phyloP scores from a whole-genome alignment of 495 filamentous ascomycete genomes.

The Parmelia sp. region DNA sequence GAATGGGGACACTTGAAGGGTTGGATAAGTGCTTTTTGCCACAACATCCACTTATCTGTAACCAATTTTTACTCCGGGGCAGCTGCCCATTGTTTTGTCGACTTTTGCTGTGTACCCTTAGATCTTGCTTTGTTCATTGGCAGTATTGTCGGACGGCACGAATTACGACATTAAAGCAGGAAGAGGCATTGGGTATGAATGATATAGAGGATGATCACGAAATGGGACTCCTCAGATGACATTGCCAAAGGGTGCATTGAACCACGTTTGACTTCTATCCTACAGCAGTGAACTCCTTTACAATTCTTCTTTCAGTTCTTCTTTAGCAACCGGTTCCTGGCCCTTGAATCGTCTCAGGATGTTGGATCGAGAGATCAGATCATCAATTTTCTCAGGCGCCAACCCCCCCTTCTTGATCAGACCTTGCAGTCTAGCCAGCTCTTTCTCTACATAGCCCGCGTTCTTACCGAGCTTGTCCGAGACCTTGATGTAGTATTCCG shows the following conservation, averaged over 20 bases:
- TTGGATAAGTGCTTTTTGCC: not conserved
- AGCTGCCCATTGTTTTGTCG: not conserved
- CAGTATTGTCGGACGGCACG: not conserved
- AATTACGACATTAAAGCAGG: not conserved
- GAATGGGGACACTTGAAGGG: slow-evolving; percentile 5
- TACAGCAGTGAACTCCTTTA: slow-evolving; percentile 1
- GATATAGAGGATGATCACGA: not conserved
- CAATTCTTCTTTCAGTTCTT: slow-evolving; percentile 59
- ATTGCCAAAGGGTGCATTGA: not conserved
- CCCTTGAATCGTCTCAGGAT: slow-evolving; percentile 72
- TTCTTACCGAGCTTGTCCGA: slow-evolving; percentile 75
- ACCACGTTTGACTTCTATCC: not conserved
- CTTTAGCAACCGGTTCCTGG: slow-evolving; percentile 44
- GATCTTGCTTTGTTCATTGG: not conserved
- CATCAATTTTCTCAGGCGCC: slow-evolving; percentile 80
- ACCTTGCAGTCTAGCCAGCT: slow-evolving; percentile 70
- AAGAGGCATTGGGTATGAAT: not conserved
- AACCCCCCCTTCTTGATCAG: slow-evolving; percentile 81
- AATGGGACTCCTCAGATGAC: not conserved
- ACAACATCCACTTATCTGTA: not conserved
- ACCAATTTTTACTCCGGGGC: not conserved
- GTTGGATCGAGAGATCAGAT: slow-evolving; percentile 79
- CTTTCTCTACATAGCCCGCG: slow-evolving; percentile 75
- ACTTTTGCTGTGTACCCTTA: not conserved
- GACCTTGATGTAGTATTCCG: slow-evolving; percentile 90